A percentile compares a stretch with the other conserved stretches of the same genome.
Conservation (phyloP, 2,329 filamentous ascomycete genomes). For the Aspergillus alliaceus region DNA sequence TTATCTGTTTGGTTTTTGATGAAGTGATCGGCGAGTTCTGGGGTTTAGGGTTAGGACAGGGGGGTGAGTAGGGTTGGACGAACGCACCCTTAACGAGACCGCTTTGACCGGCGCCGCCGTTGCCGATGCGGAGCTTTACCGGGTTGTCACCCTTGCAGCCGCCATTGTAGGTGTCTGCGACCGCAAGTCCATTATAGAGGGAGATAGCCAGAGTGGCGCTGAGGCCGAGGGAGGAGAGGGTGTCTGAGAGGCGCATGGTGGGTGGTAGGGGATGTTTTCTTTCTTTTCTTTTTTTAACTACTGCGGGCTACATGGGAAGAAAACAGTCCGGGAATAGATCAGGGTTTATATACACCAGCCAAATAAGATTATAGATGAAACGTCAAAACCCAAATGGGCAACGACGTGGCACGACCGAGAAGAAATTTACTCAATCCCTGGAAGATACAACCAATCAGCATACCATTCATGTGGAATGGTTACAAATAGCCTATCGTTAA, state of each 20-base stretch:
- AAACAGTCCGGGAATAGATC: neutral
- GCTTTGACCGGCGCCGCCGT: conserved; percentile 34
- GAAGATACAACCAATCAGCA: no score
- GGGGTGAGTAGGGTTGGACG: neutral
- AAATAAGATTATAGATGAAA: no score
- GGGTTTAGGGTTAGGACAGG: neutral
- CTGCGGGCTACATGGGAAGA: no score
- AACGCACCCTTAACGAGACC: conserved; percentile 25
- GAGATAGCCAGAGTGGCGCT: neutral
- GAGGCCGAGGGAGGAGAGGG: neutral
- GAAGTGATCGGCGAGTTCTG: conserved; percentile 36
- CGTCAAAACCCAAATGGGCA: no score
- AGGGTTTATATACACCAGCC: no score
- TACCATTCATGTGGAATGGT: no score
- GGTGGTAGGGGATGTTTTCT: neutral
- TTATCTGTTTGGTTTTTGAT: conserved; percentile 30
- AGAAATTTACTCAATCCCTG: no score
- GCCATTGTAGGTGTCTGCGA: conserved; percentile 9
- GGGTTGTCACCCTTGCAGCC: conserved; percentile 2
- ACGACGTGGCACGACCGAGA: no score
- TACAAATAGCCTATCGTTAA: no score
- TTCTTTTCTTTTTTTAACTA: no score
- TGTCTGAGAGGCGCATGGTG: neutral
- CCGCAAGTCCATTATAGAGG: neutral
- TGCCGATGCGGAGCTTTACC: conserved; percentile 30